These are phyloP conservation scores for Melampsora americana DNA, from an alignment of 1,284 basidiomycete genomes.

Conservation along the genomic window DNA sequence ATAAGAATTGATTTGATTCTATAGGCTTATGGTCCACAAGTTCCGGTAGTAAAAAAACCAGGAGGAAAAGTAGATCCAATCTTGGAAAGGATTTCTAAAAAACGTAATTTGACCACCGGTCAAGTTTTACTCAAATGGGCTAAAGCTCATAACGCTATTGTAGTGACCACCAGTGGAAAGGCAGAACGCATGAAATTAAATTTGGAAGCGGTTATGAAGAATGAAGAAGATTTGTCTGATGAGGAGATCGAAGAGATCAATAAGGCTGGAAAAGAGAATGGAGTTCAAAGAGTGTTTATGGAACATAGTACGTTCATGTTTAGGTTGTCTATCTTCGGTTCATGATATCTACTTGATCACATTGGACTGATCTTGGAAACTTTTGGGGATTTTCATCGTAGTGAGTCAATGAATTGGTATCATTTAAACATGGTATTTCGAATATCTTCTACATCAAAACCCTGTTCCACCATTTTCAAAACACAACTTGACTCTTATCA, in stretches of 20 bases:
- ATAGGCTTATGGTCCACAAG: slow-evolving; percentile 31
- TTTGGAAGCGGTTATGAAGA: slow-evolving; percentile 4
- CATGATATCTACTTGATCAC: too few species aligned
- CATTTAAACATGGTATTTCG: too few species aligned
- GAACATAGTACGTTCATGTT: slow-evolving; percentile 32
- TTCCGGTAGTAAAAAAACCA: slow-evolving; percentile 17
- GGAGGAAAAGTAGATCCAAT: slow-evolving; percentile 26
- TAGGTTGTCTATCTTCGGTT: too few species aligned
- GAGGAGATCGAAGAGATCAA: slow-evolving; percentile 21
- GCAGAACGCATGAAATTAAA: slow-evolving; percentile 16
- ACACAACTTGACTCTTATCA: too few species aligned
- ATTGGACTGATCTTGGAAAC: too few species aligned
- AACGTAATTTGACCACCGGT: slow-evolving; percentile 10
- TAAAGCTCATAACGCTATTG: too few species aligned
- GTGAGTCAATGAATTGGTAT: too few species aligned
- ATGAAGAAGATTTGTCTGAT: background rate
- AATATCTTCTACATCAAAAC: too few species aligned
- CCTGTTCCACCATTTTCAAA: too few species aligned
- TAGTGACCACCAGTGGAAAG: too few species aligned
- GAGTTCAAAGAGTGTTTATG: slow-evolving; percentile 19
- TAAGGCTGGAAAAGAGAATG: slow-evolving; percentile 22
- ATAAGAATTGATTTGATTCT: too few species aligned
- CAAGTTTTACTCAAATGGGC: slow-evolving; percentile 37
- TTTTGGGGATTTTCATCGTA: too few species aligned
- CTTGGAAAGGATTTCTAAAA: slow-evolving; percentile 2